A percentile compares a stretch with the other conserved stretches of the same genome.
Evolutionary conservation across 305 asterid genomes (phyloP).

Genomic region (Ilex paraguariensis): DNA sequence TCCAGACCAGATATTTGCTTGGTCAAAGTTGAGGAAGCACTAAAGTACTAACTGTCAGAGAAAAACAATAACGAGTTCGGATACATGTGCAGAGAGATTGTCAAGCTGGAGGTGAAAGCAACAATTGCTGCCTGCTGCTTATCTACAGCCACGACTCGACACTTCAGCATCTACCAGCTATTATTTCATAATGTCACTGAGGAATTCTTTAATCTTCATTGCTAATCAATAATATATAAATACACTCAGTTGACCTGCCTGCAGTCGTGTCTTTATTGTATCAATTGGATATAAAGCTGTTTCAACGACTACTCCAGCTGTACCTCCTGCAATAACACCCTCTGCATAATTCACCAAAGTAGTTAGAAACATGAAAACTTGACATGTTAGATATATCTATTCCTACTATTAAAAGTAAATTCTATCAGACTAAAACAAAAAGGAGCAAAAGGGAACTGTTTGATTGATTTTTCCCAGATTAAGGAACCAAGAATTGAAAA

Average conservation of each 20-base stretch:
- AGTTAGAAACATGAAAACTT: neutral
- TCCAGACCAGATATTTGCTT: neutral
- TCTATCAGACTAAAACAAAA: too few relatives aligned
- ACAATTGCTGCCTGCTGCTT: neutral
- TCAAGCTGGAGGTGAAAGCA: neutral
- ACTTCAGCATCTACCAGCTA: neutral
- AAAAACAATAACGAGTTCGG: too few relatives aligned
- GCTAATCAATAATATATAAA: neutral
- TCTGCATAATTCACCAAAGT: constrained; percentile 37
- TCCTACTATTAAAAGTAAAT: too few relatives aligned
- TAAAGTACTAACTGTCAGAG: too few relatives aligned
- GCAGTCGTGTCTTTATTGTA: constrained; percentile 91
- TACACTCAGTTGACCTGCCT: constrained; percentile 46
- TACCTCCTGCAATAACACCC: constrained; percentile 92
- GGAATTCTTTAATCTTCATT: neutral
- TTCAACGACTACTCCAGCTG: constrained; percentile 95
- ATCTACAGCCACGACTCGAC: neutral
- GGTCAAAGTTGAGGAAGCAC: neutral
- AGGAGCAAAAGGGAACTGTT: too few relatives aligned
- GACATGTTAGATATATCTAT: too few relatives aligned
- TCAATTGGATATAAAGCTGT: constrained; percentile 92
- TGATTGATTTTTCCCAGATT: too few relatives aligned
- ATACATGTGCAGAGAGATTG: too few relatives aligned
- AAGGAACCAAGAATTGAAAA: too few relatives aligned
- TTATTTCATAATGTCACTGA: neutral